phyloP scores from a whole-genome alignment of 129 eudicot species.

The Tanacetum coccineum region DNA sequence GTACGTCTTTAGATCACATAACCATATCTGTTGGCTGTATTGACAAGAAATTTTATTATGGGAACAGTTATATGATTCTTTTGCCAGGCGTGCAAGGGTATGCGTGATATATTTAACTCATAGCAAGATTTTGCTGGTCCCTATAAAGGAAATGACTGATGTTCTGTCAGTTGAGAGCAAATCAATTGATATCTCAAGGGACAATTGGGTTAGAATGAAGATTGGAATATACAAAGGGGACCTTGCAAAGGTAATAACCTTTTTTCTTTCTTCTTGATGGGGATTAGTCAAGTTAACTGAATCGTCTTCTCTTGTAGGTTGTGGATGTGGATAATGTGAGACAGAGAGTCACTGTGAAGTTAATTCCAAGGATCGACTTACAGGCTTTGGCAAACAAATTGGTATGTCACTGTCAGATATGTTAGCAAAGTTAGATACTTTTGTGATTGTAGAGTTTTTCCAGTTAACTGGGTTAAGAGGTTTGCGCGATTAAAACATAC shows the following conservation, averaged over 20 bases:
- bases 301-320: constrained; percentile 42
- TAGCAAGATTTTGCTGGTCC: constrained; percentile 71
- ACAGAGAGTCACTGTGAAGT: constrained; percentile 78
- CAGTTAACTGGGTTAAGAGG: neutral
- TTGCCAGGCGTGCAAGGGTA: constrained; percentile 87
- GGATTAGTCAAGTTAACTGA: neutral
- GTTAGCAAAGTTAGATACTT: too few relatives aligned
- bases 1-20: constrained; percentile 26
- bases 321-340: constrained; percentile 90
- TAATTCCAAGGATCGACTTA: constrained; percentile 88
- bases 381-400: constrained; percentile 85
- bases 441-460: neutral
- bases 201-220: constrained; percentile 98
- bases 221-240: constrained; percentile 90
- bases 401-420: constrained; percentile 34
- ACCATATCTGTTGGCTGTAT: neutral
- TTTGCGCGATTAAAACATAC: neutral
- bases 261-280: neutral
- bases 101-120: constrained; percentile 75
- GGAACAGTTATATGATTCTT: constrained; percentile 3
- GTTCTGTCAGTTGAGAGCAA: constrained; percentile 97
- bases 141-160: constrained; percentile 97
- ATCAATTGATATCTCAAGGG: constrained; percentile 77
- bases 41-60: constrained; percentile 5
- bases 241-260: constrained; percentile 72